Evolutionary conservation across 2,329 filamentous ascomycete species (phyloP), one percentile per base, ranked within the genome.

Genomic region (Pseudofabraea citricarpa): DNA sequence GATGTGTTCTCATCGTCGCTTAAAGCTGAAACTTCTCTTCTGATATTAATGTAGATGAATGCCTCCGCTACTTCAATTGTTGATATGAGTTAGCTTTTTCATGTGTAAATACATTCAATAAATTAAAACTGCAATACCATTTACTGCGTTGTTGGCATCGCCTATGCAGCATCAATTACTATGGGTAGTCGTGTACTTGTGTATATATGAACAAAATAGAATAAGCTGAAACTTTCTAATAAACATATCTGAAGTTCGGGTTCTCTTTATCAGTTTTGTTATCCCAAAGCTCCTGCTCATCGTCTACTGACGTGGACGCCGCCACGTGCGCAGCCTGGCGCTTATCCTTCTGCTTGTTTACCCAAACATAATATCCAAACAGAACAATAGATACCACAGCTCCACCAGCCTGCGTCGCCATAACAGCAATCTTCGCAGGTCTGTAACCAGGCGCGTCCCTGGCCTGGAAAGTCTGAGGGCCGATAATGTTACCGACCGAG

Each of bases 231-330:
- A 27, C 12, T 20, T 15, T 38, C 43, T 59, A 70, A 36, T 70
- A 71, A 1, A 63, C 63, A 52, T 81, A 80, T 40, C 73, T 67
- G 57, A 81, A 81, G 15, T 66, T 68, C 53, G 67, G 70, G 52
- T 81, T 81, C 62, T 81, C 71, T 55, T 60, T 68, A 45, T 81
- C 77, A 6, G 76, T 81, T 64, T 75, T 59, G 16, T 69, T 67
- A 27, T 62, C 63, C 70, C 66, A 79, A 4, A 64, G 61, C 35
- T 22, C 23, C 10, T 37, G 19, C 19, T 37, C 35, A 44, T 73
- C 65, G 49, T 74, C 68, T n/a, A 54, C 59, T 44, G 65, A 55
- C 16, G 54, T 49, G 37, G 9, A 44, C 20, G 20, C 19, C 47
- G 45, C 52, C 41, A 40, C 56, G 47, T 13, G 51, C 47, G 46